Evolutionary conservation across 1,284 basidiomycete genomes (phyloP).

Genomic region (Moesziomyces sp.): DNA sequence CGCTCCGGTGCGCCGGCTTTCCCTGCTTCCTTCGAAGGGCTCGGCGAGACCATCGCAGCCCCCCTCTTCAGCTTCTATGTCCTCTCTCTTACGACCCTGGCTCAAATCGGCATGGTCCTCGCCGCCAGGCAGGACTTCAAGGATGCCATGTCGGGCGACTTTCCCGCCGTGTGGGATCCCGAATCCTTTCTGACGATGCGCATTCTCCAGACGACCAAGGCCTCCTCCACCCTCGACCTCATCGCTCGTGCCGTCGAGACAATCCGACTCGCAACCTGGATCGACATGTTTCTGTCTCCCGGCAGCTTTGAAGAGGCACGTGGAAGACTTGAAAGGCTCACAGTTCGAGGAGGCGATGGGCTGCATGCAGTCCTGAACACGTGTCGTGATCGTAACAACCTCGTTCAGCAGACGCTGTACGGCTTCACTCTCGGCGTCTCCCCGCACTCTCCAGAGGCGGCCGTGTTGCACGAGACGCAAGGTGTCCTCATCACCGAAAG

Average conservation of each 20-base stretch:
- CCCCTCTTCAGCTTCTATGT: neutral
- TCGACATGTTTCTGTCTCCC: slow-evolving; percentile 14
- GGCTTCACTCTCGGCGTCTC: neutral
- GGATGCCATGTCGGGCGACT: slow-evolving; percentile 26
- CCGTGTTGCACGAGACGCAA: neutral
- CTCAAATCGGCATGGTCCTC: slow-evolving; percentile 18
- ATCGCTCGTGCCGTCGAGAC: slow-evolving; percentile 19
- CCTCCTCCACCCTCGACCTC: slow-evolving; percentile 15
- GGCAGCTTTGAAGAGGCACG: neutral
- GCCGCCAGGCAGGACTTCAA: slow-evolving; percentile 18
- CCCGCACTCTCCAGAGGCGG: neutral
- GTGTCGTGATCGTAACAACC: neutral
- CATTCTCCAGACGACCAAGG: slow-evolving; percentile 15
- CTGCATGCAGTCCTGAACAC: neutral
- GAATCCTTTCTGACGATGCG: slow-evolving; percentile 24
- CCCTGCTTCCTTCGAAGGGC: slow-evolving; percentile 12
- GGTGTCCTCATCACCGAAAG: neutral
- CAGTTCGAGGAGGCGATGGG: slow-evolving; percentile 4
- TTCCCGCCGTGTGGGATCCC: slow-evolving; percentile 38
- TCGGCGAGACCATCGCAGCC: neutral
- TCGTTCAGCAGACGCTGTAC: slow-evolving; percentile 1
- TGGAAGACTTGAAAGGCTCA: slow-evolving; percentile 1
- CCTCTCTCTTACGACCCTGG: slow-evolving; percentile 31
- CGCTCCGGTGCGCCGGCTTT: neutral
- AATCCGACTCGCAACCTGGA: slow-evolving; percentile 28